Evolutionary conservation across 1,284 basidiomycete species (phyloP), one percentile per base, ranked within the genome.

Genomic region (Ustanciosporium gigantosporum): DNA sequence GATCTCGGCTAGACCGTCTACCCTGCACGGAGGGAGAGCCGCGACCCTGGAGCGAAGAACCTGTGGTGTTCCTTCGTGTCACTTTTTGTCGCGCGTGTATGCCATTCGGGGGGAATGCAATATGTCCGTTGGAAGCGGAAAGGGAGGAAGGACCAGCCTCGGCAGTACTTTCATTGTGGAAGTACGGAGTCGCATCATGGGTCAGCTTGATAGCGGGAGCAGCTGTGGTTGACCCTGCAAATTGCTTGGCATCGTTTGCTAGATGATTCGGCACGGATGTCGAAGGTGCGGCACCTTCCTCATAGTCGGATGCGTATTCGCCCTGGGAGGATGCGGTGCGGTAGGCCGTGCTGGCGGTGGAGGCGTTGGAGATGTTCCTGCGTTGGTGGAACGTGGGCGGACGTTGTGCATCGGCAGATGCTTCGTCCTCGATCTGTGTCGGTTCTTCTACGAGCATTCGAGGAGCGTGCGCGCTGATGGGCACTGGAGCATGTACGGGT

Each of bases 11-110:
- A n/a, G 46, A 51, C 25, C 52, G 44, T 22, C 51, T 53, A 11
- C 11, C 9, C 27, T 29, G 27, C 15, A 46, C 29, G 6, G 47
- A 43, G 7, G 46, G 52, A 1, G 47, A 39, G 4, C 50, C 48
- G 8, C 59, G 53, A 1, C 43, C 42, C 36, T 66, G 56, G 22
- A 64, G 25, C 2, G 65, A 38, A 4, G 59, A 67, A 40, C 68
- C 68, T 21, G 68, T 68, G 19, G 68, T 70, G 46, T 70, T 70
- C 34, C 68, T 43, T 29, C 68, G 55, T 3, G 49, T 25, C 41
- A 57, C 40, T 31, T 48, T 41, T 37, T 7, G 17, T 34, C 25
- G 27, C 9, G 11, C 27, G n/a, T 29, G 9, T 9, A 29, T n/a
- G 27, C 11, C 27, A n/a, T n/a, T n/a, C n/a, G n/a, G n/a, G n/a